These are phyloP conservation scores for Nannizzia gypsea DNA, from an alignment of 2,329 filamentous ascomycete species.

Conservation along the genomic window DNA sequence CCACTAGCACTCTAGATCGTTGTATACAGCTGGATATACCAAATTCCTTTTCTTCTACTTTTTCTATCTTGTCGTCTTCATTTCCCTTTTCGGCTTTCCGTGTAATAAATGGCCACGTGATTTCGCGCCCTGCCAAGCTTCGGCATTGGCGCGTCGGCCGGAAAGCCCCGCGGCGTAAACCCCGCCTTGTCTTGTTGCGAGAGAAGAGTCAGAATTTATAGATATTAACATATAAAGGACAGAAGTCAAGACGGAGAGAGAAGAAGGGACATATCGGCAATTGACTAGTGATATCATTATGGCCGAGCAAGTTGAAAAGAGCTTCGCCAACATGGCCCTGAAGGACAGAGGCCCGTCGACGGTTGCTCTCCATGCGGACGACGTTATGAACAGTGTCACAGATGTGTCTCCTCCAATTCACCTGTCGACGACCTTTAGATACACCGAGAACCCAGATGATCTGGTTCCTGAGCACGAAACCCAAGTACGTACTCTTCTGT, in stretches of 20 bases:
- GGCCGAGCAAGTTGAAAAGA: neutral
- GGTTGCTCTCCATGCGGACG: conserved; percentile 69
- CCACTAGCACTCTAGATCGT: neutral
- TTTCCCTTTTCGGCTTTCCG: neutral
- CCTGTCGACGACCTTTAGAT: conserved; percentile 83
- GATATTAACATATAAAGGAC: too few species aligned
- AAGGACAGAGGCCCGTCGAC: conserved; percentile 44
- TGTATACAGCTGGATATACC: conserved; percentile 1
- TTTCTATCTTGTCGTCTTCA: neutral
- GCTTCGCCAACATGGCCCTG: conserved; percentile 3
- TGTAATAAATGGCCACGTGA: neutral
- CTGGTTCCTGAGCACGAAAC: conserved; percentile 43
- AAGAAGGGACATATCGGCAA: too few species aligned
- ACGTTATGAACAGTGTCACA: conserved; percentile 58
- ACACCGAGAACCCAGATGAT: conserved; percentile 56
- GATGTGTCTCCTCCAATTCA: conserved; percentile 85
- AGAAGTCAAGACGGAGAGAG: too few species aligned
- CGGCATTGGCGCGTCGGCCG: neutral
- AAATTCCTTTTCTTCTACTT: neutral
- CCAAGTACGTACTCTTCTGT: neutral
- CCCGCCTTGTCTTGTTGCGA: too few species aligned
- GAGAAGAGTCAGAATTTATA: too few species aligned
- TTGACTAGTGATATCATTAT: neutral
- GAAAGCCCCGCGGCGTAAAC: neutral
- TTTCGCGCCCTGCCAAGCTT: neutral